Base-by-base conservation (phyloP, 345 rosid species). In the Lepidium sativum region DNA sequence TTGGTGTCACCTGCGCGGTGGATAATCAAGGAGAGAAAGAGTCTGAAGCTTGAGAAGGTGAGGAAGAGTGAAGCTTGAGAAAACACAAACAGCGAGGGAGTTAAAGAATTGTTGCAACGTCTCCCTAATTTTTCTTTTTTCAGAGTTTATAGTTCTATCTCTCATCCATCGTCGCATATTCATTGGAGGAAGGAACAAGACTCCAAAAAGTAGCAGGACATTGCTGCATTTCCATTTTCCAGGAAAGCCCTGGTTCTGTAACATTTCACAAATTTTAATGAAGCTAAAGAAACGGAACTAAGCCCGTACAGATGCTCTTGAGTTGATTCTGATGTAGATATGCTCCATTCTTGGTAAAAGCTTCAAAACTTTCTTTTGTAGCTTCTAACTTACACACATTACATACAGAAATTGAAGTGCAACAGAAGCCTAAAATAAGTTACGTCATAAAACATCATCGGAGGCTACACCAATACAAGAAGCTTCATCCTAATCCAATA, bases 1-100 rank as follows among this genome's bases (percentile, higher is more conserved):
- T 95, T 12, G 95, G 99, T 33, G 99, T 94, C 29, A 91, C 95
- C 55, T 81, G 70, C 43, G 80, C 67, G 0, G 79, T 45, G 49
- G 87, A 81, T 58, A 64, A 62, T 16, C 77, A 74, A 18, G 60
- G 45, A 1, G 68, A 69, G 54, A 60, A 69, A 79, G 67, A 60
- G 51, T 63, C 80, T 32, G 72, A 75, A 57, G 75, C 82, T 45
- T 79, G 76, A 80, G 52, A 71, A 50, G 60, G 44, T 1, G 67
- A 69, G 54, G 56, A 69, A 77, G 67, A 60, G 51, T 63, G 72
- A 75, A 57, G 75, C 82, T 41, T 79, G 75, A 80, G 52, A 71
- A 71, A 51, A 32, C 38, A 21, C 43, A 59, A 42, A 34, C 71
- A 21, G 27, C 18, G 37, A 64, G n/a, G n/a, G 35, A 25, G 17